Evolutionary conservation across 1,284 basidiomycete genomes (phyloP).

Genomic region (Rugosomyces carneus): DNA sequence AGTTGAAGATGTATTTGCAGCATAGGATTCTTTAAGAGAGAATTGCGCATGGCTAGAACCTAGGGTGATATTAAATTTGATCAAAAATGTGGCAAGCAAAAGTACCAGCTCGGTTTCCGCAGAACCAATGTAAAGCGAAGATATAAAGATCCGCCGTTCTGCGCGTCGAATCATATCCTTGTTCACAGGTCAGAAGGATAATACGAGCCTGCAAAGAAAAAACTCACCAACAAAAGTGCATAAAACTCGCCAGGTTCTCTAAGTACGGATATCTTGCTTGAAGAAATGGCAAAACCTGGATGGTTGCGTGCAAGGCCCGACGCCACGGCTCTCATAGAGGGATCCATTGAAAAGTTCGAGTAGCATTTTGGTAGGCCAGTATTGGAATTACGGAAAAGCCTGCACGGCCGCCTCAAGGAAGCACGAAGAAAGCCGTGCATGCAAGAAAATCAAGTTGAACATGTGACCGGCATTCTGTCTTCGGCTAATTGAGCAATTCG

Average conservation of each 20-base stretch:
- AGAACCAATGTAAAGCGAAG: constrained; percentile 78
- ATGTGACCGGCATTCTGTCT: neutral
- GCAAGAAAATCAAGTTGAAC: neutral
- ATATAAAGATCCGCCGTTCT: constrained; percentile 75
- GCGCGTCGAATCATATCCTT: constrained; percentile 75
- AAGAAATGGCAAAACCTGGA: constrained; percentile 33
- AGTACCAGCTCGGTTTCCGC: constrained; percentile 63
- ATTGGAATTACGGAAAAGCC: neutral
- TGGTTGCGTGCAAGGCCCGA: constrained; percentile 30
- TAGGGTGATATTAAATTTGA: constrained; percentile 26
- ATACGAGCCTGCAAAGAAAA: neutral
- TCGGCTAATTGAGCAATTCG: no score
- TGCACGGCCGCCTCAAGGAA: constrained; percentile 1
- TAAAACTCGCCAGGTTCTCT: constrained; percentile 37
- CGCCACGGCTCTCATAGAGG: constrained; percentile 33
- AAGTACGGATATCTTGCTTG: constrained; percentile 31
- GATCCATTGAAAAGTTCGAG: constrained; percentile 23
- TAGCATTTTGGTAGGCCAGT: constrained; percentile 19
- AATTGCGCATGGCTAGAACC: constrained; percentile 61
- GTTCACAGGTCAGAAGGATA: constrained; percentile 5
- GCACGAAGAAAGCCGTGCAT: neutral
- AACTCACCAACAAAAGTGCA: constrained; percentile 30
- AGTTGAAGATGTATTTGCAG: constrained; percentile 75
- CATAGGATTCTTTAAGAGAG: constrained; percentile 53
- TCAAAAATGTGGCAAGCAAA: neutral